Evolutionary conservation across 805 yeast species (phyloP), one percentile per base, ranked within the genome.

Genomic region (Candida verbasci): DNA sequence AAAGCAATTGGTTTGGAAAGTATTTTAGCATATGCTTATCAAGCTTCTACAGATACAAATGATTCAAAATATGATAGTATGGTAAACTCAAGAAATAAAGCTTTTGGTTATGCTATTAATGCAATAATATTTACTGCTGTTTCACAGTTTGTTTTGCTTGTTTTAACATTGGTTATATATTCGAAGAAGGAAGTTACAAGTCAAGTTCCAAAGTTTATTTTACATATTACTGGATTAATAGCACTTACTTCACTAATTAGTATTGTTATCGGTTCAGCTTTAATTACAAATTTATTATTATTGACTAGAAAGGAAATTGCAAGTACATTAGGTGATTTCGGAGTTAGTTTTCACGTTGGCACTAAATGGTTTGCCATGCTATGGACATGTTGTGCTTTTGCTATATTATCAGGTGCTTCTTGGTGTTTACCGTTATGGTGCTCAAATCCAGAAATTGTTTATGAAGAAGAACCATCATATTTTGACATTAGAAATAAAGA

Each of bases 391-490:
- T 49, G 62, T 31, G 49, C 39, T 1, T 44, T 53, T 18, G 24
- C 55, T 4, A 29, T 48, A 9, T 14, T 62, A 9, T 40, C 55
- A 12, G 56, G 56, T 58, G 29, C 58, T 12, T 42, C 60, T 6
- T 65, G 72, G 71, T 50, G 46, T 5, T 37, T 63, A 7, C 71
- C 71, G 1, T 26, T 42, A 39, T 44, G 84, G 83, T 78, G 81
- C 58, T 72, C 75, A 6, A 69, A 74, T 34, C 76, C 78, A 22
- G 14, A 11, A 33, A 11, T 20, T n/a, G 33, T 17, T 3, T 18
- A 40, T 3, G 31, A 36, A 14, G 40, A 35, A 7, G 37, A 33
- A 9, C 14, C 12, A 24, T 12, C 15, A 6, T 16, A 22, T 23
- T 33, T 33, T 24, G 29, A 24, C 12, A 16, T 32, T 3, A 28